These are phyloP conservation scores for Crucihimalaya himalaica DNA, from an alignment of 345 rosid species.

Conservation along the genomic window DNA sequence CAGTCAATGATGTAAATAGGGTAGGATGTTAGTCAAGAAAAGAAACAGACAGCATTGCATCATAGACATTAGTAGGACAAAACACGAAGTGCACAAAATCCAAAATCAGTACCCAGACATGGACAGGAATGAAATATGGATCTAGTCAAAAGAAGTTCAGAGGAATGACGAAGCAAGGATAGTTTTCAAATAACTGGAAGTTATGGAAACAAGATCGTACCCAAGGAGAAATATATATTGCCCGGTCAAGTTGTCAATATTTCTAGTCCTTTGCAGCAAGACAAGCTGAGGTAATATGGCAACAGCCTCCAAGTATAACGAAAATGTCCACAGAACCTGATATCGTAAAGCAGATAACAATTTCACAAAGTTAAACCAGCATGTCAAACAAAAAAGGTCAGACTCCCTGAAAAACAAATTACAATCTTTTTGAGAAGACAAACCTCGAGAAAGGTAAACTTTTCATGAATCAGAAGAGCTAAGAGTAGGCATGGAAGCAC, in stretches of 20 bases:
- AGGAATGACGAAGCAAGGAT: background rate
- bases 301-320: constrained; percentile 77
- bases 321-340: constrained; percentile 80
- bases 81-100: background rate
- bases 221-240: constrained; percentile 81
- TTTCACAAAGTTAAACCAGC: background rate
- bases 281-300: constrained; percentile 88
- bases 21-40: background rate
- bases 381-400: background rate
- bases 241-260: constrained; percentile 79
- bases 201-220: constrained; percentile 39
- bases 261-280: constrained; percentile 74
- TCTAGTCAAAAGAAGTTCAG: background rate
- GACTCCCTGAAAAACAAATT: background rate
- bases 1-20: background rate
- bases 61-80: background rate
- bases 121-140: background rate
- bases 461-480: constrained; percentile 68
- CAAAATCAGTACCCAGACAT: background rate
- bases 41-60: background rate
- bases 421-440: background rate
- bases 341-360: constrained; percentile 12
- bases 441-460: constrained; percentile 74
- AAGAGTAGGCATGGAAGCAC: constrained; percentile 67
- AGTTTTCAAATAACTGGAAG: background rate